Evolutionary conservation across 2,329 filamentous ascomycete genomes (phyloP), one percentile per base, ranked within the genome.

Genomic region (Ceratocystis colombiana): DNA sequence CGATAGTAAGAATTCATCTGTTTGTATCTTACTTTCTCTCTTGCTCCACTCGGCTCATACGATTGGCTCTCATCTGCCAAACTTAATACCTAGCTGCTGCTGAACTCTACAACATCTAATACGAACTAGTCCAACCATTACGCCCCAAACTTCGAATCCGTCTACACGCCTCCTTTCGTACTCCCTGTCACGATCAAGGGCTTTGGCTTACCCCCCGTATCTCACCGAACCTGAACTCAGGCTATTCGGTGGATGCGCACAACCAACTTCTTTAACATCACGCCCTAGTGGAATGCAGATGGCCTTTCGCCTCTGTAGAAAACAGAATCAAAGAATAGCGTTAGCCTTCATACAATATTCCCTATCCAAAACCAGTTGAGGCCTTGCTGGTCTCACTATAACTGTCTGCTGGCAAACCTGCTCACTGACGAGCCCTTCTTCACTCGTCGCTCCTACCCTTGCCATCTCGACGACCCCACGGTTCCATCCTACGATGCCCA

Each of bases 401-500:
- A 28, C 20, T 28, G 48, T 15, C 20, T 28, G 10, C 22, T 53
- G 22, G 8, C 22, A 41, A 41, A 41, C 37, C 10, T 4, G 37
- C 55, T 7, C 30, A n/a, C n/a, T 25, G 17, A 37, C 55, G n/a
- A 59, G 37, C 12, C 25, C 28, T n/a, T 30, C 4, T 8, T n/a
- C 55, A 5, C 53, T 30, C 25, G 15, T 22, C 22, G n/a, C 22
- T 6, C 48, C n/a, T 22, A 7, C 48, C 6, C 6, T 37, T 37
- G 17, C 33, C 28, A 5, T 30, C 55, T 59, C 12, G 28, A 59
- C 55, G 12, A 37, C 55, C 28, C 28, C 25, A 50, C 64, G 44
- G 25, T 28, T 37, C 44, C 64, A 61, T 28, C 45, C 55, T 64
- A 62, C 64, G 46, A 68, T 66, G 67, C 67, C 46, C 55, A 25